These are phyloP conservation scores for Tylopilus orsonianus DNA, from an alignment of 1,284 basidiomycete genomes.

Conservation along the genomic window DNA sequence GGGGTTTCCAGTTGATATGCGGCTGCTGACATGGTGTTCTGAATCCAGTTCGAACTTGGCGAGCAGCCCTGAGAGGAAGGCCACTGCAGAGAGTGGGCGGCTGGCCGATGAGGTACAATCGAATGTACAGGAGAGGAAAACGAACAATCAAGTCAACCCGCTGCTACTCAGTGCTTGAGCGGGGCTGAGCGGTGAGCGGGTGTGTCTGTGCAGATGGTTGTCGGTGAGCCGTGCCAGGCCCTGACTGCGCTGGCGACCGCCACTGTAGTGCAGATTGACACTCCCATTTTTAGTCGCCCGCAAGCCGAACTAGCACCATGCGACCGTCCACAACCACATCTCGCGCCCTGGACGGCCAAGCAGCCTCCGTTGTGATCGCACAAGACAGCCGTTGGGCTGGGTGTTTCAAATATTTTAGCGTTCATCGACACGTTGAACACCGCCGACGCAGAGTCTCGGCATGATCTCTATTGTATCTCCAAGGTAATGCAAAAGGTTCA, in stretches of 20 bases:
- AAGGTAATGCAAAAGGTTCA: background rate
- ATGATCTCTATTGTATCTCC: background rate
- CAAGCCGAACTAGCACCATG: slow-evolving; percentile 16
- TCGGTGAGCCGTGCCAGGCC: slow-evolving; percentile 29
- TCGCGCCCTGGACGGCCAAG: background rate
- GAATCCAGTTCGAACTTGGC: slow-evolving; percentile 36
- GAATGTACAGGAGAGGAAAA: slow-evolving; percentile 25
- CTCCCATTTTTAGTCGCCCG: slow-evolving; percentile 15
- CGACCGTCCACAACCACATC: background rate
- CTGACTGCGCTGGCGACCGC: slow-evolving; percentile 34
- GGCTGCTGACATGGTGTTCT: slow-evolving; percentile 50
- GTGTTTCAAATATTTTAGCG: background rate
- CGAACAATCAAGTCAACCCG: slow-evolving; percentile 7
- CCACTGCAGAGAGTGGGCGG: slow-evolving; percentile 9
- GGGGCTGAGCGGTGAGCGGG: slow-evolving; percentile 9
- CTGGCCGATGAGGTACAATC: slow-evolving; percentile 17
- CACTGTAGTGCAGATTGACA: slow-evolving; percentile 20
- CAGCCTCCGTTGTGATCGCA: background rate
- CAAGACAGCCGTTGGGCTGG: too few species aligned
- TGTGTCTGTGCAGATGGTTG: slow-evolving; percentile 20
- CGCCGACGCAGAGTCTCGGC: background rate
- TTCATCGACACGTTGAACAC: background rate
- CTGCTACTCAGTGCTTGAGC: slow-evolving; percentile 9
- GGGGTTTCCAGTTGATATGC: slow-evolving; percentile 65
- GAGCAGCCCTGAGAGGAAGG: slow-evolving; percentile 2